Base-by-base conservation (phyloP, 345 rosid species). In the Brassica carinata region DNA sequence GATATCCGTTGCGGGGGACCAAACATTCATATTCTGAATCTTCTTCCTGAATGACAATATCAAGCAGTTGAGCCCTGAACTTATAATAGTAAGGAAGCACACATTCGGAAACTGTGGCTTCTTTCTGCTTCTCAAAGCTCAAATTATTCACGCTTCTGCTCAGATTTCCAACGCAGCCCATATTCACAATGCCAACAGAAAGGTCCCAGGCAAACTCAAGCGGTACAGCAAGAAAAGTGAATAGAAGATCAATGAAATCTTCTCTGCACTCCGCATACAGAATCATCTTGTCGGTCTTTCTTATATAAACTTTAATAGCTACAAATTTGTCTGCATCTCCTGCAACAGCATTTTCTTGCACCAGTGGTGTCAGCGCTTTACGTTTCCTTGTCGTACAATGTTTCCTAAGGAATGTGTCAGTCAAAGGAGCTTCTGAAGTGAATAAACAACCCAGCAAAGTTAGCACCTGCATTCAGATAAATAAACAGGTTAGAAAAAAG, bases 251-350 rank as follows among this genome's bases (percentile, higher is more conserved):
- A 29, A 76, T 64, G 1, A 81, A 81, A 1, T 81, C 77, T 72
- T 81, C 78, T 17, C 64, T 67, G 63, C 74, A 72, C 5, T 82
- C 79, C 8, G 69, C 76, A 38, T 67, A 82, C 1, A 82, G 78
- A 36, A 82, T 7, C 3, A 0, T 10, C 0, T 0, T 17, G 31
- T 78, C 78, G 1, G 48, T 1, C 72, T 67, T 77, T 15, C 36
- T 68, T 15, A 51, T 34, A 4, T 45, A 55, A 10, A 77, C 70
- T n/a, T 68, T 82, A 45, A 72, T 7, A 9, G 31, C 43, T 26
- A 72, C 3, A 1, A 5, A 2, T n/a, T 10, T 51, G 18, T 51
- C 58, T 14, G 18, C 33, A 0, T 51, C 53, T 40, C 5, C 64
- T 10, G 18, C 45, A 40, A 59, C 40, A 0, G 0, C 2, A 34